Evolutionary conservation across 2,329 filamentous ascomycete genomes (phyloP).

Genomic region (Dactylellina parvicollis): DNA sequence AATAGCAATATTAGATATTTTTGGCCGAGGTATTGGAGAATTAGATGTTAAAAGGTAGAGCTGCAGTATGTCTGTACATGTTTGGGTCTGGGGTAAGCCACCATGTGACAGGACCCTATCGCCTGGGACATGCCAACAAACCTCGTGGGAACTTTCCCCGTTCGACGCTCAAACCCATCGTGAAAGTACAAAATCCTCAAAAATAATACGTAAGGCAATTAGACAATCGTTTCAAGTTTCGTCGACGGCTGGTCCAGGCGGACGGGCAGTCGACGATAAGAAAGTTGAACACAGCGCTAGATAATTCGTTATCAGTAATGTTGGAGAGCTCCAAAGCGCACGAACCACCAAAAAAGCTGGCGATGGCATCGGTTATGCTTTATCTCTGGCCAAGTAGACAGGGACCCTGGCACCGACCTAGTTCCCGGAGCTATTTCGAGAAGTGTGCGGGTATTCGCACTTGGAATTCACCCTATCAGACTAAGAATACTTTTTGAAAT

Average conservation of each 20-base stretch:
- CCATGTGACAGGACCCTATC: slow-evolving; percentile 36
- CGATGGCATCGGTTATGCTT: slow-evolving; percentile 13
- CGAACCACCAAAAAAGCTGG: neutral
- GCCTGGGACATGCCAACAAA: slow-evolving; percentile 31
- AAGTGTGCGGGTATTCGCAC: neutral
- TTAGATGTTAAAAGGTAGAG: neutral
- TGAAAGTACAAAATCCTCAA: neutral
- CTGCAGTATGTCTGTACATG: neutral
- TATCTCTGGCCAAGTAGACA: slow-evolving; percentile 21
- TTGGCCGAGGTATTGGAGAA: neutral
- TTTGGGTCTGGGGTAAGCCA: slow-evolving; percentile 5
- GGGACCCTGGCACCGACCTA: slow-evolving; percentile 35
- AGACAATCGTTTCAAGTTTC: slow-evolving; percentile 16
- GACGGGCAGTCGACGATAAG: slow-evolving; percentile 20
- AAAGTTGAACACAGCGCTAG: slow-evolving; percentile 25
- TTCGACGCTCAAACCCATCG: neutral
- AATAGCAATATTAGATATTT: neutral
- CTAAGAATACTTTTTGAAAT: neutral
- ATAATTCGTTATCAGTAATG: slow-evolving; percentile 45
- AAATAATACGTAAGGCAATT: slow-evolving; percentile 45
- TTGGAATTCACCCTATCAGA: neutral
- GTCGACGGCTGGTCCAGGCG: neutral
- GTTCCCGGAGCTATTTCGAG: slow-evolving; percentile 30
- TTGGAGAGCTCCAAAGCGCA: slow-evolving; percentile 28
- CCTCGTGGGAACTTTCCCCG: slow-evolving; percentile 24